These are phyloP conservation scores for Wickerhamomyces silvicola DNA, from an alignment of 805 yeast genomes.

Conservation along the genomic window DNA sequence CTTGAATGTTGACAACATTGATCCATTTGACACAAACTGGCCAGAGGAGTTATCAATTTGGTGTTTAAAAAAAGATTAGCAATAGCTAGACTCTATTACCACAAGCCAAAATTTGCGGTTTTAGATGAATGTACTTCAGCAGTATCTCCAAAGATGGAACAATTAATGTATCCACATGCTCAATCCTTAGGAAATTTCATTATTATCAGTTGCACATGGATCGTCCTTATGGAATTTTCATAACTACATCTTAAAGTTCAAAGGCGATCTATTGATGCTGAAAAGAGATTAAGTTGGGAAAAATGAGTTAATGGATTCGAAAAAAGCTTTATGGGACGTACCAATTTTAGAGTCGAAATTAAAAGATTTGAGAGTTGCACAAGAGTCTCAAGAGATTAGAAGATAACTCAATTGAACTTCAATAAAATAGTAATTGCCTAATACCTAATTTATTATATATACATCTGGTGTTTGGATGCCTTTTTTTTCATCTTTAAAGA, in stretches of 20 bases:
- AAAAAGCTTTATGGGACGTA: slow-evolving; percentile 62
- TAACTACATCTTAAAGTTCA: slow-evolving; percentile 72
- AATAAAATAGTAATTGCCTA: too few species aligned
- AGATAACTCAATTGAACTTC: too few species aligned
- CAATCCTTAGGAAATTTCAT: slow-evolving; percentile 70
- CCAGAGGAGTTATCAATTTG: slow-evolving; percentile 80
- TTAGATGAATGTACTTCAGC: slow-evolving; percentile 95
- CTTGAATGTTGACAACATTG: slow-evolving; percentile 27
- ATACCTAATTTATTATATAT: too few species aligned
- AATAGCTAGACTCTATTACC: slow-evolving; percentile 88
- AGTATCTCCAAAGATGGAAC: slow-evolving; percentile 86
- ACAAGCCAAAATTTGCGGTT: slow-evolving; percentile 88
- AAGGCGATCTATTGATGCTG: slow-evolving; percentile 74
- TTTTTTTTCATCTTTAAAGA: too few species aligned
- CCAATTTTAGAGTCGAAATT: slow-evolving; percentile 63
- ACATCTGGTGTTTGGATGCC: too few species aligned
- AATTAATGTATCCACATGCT: slow-evolving; percentile 80
- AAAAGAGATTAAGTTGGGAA: slow-evolving; percentile 64
- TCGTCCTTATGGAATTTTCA: slow-evolving; percentile 93
- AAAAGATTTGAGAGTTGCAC: slow-evolving; percentile 51
- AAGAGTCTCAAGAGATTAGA: slow-evolving; percentile 27
- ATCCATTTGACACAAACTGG: slow-evolving; percentile 75
- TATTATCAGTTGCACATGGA: slow-evolving; percentile 87
- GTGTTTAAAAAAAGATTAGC: slow-evolving; percentile 92
- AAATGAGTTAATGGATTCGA: slow-evolving; percentile 70